Percentiles rank a stretch among this genome's conserved stretches.
phyloP scores from a whole-genome alignment of 495 filamentous ascomycete species.

The Bryoglossum gracile region DNA sequence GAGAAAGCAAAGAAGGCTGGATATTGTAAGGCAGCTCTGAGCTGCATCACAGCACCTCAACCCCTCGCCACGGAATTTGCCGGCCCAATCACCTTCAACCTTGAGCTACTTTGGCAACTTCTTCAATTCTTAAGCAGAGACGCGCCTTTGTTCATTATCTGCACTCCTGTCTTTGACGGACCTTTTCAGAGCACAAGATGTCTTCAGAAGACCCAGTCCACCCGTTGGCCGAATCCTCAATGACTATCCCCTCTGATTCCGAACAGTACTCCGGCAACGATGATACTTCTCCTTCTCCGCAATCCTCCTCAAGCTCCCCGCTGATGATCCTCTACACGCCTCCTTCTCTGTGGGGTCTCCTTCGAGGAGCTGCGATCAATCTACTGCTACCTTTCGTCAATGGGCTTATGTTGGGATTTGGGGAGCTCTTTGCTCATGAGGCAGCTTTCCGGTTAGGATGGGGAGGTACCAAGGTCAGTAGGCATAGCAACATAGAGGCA shows the following conservation, averaged over 20 bases:
- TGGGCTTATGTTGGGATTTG: conserved; percentile 96
- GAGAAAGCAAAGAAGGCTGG: too few species aligned
- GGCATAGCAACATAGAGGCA: too few species aligned
- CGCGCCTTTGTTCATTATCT: too few species aligned
- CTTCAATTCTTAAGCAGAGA: too few species aligned
- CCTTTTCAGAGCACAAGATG: too few species aligned
- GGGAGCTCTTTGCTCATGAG: conserved; percentile 94
- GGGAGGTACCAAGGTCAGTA: conserved; percentile 76
- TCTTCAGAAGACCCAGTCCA: conserved; percentile 32
- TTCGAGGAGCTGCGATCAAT: conserved; percentile 92
- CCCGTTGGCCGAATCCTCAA: conserved; percentile 67
- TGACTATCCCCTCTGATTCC: conserved; percentile 85
- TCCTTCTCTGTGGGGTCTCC: conserved; percentile 73
- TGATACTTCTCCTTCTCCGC: conserved; percentile 48
- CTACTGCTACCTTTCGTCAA: conserved; percentile 92
- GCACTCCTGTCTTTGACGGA: too few species aligned
- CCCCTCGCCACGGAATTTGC: too few species aligned
- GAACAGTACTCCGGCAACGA: conserved; percentile 75
- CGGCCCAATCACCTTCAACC: too few species aligned
- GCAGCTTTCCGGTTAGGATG: conserved; percentile 87
- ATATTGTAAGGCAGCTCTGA: too few species aligned
- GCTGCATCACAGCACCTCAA: too few species aligned
- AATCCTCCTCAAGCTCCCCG: conserved; percentile 58
- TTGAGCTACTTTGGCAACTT: too few species aligned
- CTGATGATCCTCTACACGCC: conserved; percentile 84